Percentiles rank a stretch among this genome's conserved stretches.
phyloP scores from a whole-genome alignment of 306 rosid species.

The Fagus crenata region DNA sequence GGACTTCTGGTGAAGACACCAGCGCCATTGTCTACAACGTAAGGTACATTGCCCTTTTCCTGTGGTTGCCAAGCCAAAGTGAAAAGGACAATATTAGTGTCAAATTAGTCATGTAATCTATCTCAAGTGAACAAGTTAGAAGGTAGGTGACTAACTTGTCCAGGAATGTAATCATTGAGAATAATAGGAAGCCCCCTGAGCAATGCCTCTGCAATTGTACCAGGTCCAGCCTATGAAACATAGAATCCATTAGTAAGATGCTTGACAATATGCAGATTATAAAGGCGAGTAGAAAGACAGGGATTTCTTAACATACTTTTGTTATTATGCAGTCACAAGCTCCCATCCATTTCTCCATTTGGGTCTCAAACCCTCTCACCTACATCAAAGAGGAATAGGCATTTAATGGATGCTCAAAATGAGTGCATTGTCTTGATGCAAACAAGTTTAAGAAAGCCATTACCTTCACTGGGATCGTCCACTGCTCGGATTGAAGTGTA shows the following conservation, averaged over 20 bases:
- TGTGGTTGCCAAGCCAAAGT: slow-evolving; percentile 27
- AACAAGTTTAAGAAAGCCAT: slow-evolving; percentile 16
- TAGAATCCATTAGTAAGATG: slow-evolving; percentile 18
- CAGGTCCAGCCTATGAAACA: slow-evolving; percentile 90
- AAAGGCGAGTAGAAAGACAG: slow-evolving; percentile 3
- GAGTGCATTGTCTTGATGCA: not conserved
- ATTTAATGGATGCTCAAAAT: slow-evolving; percentile 12
- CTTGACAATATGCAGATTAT: not conserved
- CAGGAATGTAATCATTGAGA: slow-evolving; percentile 94
- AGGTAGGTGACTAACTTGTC: slow-evolving; percentile 61
- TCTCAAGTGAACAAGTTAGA: not conserved
- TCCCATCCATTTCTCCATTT: slow-evolving; percentile 99
- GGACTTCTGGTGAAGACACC: slow-evolving; percentile 95
- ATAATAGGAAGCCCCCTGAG: slow-evolving; percentile 96
- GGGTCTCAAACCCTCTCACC: slow-evolving; percentile 89
- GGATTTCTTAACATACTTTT: slow-evolving; percentile 55
- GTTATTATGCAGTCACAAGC: slow-evolving; percentile 98
- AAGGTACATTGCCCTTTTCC: slow-evolving; percentile 98
- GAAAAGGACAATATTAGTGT: slow-evolving; percentile 17
- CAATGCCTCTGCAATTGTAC: slow-evolving; percentile 97
- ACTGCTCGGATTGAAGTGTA: slow-evolving; percentile 59
- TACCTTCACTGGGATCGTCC: slow-evolving; percentile 91
- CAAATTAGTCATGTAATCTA: not conserved
- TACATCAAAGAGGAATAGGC: slow-evolving; percentile 32
- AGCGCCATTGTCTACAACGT: slow-evolving; percentile 90